phyloP scores from a whole-genome alignment of 2,329 filamentous ascomycete species.

The Ophiostoma sp. region DNA sequence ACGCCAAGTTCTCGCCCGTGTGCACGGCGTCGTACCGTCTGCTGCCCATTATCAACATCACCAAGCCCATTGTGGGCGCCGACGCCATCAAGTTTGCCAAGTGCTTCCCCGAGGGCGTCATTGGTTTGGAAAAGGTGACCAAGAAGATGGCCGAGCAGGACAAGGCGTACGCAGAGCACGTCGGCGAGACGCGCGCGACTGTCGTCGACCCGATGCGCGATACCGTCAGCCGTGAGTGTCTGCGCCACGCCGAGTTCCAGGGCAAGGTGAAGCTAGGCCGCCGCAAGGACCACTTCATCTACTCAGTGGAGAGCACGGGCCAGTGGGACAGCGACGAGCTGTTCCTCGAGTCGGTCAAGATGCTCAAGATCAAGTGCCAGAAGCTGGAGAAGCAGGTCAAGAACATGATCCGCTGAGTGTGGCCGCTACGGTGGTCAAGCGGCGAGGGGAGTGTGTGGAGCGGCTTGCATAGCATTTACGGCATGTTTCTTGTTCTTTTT shows the following conservation, averaged over 20 bases:
- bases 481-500: background rate
- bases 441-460: background rate
- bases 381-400: conserved; percentile 69
- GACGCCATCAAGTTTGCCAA: conserved; percentile 86
- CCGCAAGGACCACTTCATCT: conserved; percentile 94
- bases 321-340: conserved; percentile 93
- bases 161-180: conserved; percentile 69
- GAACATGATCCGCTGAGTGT: conserved; percentile 56
- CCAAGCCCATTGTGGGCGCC: conserved; percentile 75
- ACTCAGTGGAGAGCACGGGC: conserved; percentile 89
- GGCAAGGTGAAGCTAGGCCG: conserved; percentile 93
- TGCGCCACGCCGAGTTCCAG: conserved; percentile 90
- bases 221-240: conserved; percentile 88
- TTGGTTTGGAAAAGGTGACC: conserved; percentile 73
- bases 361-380: conserved; percentile 82
- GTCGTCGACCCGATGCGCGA: conserved; percentile 88
- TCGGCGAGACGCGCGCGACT: conserved; percentile 82
- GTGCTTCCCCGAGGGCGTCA: conserved; percentile 89
- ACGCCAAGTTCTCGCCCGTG: conserved; percentile 96
- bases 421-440: too few relatives aligned
- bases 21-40: conserved; percentile 92
- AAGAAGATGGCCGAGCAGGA: conserved; percentile 62
- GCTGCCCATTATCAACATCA: conserved; percentile 83
- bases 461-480: conserved; percentile 18
- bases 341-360: conserved; percentile 84